Percentiles rank a stretch among this genome's conserved stretches.
Evolutionary conservation across 1,139 yeast species (phyloP).

Genomic region (Magnusiomyces suaveolens): DNA sequence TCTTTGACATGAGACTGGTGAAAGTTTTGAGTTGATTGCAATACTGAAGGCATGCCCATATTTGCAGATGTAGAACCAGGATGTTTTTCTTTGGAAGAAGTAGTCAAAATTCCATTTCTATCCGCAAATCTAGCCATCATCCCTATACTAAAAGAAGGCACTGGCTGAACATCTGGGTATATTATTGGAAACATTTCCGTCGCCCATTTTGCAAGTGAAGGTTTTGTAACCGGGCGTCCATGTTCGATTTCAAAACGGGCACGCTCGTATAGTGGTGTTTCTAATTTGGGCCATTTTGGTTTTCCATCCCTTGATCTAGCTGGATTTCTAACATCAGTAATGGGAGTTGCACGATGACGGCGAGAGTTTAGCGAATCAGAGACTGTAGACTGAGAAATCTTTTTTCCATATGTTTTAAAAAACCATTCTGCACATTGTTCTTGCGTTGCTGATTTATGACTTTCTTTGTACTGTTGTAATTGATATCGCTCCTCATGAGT

Average conservation of each 20-base stretch:
- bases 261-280: background rate
- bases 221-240: background rate
- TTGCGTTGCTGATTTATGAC: background rate
- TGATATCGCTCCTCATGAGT: conserved; percentile 2
- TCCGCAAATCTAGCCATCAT: conserved; percentile 3
- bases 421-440: conserved; percentile 4
- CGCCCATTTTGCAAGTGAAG: conserved; percentile 1
- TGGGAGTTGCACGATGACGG: background rate
- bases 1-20: background rate
- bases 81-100: background rate
- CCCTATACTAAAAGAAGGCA: conserved; percentile 1
- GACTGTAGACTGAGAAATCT: background rate
- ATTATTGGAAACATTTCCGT: background rate
- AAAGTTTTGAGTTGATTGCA: background rate
- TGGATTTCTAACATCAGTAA: background rate
- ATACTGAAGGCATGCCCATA: background rate
- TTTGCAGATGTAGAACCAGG: background rate
- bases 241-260: background rate
- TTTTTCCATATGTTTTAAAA: background rate
- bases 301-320: conserved; percentile 1
- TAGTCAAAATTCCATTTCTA: background rate
- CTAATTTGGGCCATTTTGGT: conserved; percentile 1
- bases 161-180: background rate
- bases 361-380: conserved; percentile 1
- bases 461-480: background rate